Evolutionary conservation across 148 eudicot species (phyloP), one percentile per base, ranked within the genome.

Genomic region (Dysphania ambrosioides): DNA sequence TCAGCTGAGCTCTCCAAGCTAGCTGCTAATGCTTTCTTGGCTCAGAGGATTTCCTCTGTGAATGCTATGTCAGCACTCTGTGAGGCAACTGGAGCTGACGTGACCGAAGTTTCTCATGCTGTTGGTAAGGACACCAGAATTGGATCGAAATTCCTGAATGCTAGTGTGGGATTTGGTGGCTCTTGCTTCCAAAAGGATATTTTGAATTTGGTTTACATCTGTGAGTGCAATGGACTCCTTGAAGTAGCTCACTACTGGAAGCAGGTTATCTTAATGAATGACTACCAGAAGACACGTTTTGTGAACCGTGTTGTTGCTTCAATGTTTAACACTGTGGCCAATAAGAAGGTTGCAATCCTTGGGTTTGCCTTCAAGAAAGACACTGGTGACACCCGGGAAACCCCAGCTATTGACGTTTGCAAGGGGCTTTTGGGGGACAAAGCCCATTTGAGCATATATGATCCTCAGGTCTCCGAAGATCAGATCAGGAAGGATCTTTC

Each of bases 291-390:
- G 81, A 75, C 66, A 18, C 88, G 93, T 38, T 89, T 89, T 53
- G 90, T 89, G 38, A 89, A 89, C 82, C 79, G 88, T 41, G 82
- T 87, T 8, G 90, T 89, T 29, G 73, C 93, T 40, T 89, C 93
- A 0, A 89, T 89, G 93, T 89, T 89, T 80, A 89, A 89, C 78
- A 89, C 90, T 0, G 86, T 89, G 11, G 79, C 90, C 23, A 82
- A 79, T 53, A 89, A 89, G 83, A 89, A 83, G 82, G 74, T 89
- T 58, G 90, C 90, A 1, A 72, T 89, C 58, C 80, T 89, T 0
- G 93, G 94, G 31, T 90, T 88, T 69, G 91, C 94, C 11, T 90
- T 90, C 84, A 89, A 89, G 86, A 89, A 89, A 71, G 88, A 88
- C 53, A 88, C 91, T 0, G 91, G 91, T 24, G 91, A 88, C 80